Evolutionary conservation across 257 asterid species (phyloP).

Genomic region (Solanum okadae): DNA sequence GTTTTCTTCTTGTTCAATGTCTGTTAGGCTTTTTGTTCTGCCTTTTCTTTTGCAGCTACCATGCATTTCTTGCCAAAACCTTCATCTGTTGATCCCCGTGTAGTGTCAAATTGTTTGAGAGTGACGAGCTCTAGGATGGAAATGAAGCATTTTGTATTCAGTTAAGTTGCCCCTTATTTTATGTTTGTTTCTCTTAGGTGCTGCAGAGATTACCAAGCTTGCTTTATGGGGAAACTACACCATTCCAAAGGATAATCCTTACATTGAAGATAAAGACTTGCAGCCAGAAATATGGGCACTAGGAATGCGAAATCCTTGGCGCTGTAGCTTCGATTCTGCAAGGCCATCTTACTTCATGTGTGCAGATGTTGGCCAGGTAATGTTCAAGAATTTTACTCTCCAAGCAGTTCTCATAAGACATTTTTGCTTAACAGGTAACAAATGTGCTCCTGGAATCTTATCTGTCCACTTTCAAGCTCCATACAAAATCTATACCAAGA

Average conservation of each 20-base stretch:
- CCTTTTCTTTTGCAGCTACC: background rate
- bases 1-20: background rate
- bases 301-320: slow-evolving; percentile 95
- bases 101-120: background rate
- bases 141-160: background rate
- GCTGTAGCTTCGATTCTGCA: slow-evolving; percentile 87
- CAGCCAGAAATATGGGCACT: slow-evolving; percentile 82
- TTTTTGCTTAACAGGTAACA: background rate
- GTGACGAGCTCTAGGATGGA: background rate
- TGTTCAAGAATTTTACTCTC: background rate
- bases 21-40: background rate
- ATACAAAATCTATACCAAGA: background rate
- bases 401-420: background rate
- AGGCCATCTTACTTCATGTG: slow-evolving; percentile 81
- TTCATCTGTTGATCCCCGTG: background rate
- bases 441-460: background rate
- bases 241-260: slow-evolving; percentile 79
- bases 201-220: slow-evolving; percentile 30
- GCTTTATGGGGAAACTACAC: slow-evolving; percentile 90
- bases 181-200: slow-evolving; percentile 31
- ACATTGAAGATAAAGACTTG: slow-evolving; percentile 35
- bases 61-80: background rate
- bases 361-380: slow-evolving; percentile 88
- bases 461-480: background rate
- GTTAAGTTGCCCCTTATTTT: background rate